Evolutionary conservation across 2,329 filamentous ascomycete genomes (phyloP).

Genomic region (Colletotrichum sansevieriae): DNA sequence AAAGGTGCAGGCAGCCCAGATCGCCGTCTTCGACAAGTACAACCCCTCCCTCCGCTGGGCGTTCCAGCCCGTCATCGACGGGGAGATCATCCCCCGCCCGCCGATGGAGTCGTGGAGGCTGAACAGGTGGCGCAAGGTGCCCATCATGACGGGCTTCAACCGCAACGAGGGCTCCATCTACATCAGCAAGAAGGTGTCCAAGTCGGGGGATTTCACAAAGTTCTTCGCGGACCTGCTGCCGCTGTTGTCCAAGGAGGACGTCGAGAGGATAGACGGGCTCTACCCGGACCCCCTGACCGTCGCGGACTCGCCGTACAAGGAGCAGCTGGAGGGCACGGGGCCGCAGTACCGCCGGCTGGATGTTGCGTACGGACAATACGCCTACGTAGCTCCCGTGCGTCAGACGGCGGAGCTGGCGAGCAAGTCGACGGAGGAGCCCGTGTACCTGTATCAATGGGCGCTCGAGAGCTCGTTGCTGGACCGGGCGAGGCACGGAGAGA

Average conservation of each 20-base stretch:
- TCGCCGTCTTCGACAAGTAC: conserved; percentile 59
- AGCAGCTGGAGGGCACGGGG: conserved; percentile 52
- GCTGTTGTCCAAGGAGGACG: conserved; percentile 62
- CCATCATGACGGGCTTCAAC: conserved; percentile 77
- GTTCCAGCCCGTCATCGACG: conserved; percentile 79
- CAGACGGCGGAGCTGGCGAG: conserved; percentile 64
- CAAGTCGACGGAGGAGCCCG: conserved; percentile 53
- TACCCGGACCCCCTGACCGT: conserved; percentile 64
- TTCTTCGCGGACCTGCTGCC: conserved; percentile 76
- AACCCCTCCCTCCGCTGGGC: conserved; percentile 65
- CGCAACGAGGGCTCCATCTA: conserved; percentile 78
- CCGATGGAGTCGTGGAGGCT: conserved; percentile 70
- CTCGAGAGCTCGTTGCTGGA: conserved; percentile 54
- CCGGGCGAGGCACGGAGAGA: conserved; percentile 62
- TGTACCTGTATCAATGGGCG: conserved; percentile 69
- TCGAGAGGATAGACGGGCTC: conserved; percentile 65
- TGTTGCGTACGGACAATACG: conserved; percentile 73
- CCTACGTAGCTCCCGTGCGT: conserved; percentile 74
- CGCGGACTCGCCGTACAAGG: conserved; percentile 33
- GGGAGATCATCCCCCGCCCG: conserved; percentile 67
- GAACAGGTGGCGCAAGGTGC: conserved; percentile 67
- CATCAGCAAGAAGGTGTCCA: conserved; percentile 62
- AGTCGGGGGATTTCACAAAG: conserved; percentile 55
- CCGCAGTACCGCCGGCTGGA: conserved; percentile 70
- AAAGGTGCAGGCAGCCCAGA: conserved; percentile 56